Base-by-base conservation (phyloP, 2,329 filamentous ascomycete genomes). In the Fusarium pininemorale region DNA sequence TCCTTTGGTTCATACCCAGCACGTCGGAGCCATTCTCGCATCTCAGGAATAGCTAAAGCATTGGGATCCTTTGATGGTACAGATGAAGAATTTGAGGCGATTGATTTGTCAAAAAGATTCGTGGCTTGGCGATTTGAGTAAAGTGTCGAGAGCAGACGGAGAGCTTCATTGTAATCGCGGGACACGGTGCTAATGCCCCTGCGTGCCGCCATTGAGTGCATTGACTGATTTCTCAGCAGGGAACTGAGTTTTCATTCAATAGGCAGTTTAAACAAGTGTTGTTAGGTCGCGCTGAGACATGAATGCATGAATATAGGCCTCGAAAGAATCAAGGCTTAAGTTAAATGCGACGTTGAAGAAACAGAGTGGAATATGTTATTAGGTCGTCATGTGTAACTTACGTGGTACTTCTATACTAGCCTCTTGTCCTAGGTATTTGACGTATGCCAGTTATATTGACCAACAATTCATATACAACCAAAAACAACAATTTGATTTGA, bases 121-220 rank as follows among this genome's bases (percentile, higher is more conserved):
- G 85, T 87, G 66, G 93, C 86, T 44, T 92, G 88, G 77, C 91
- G 92, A 81, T 98, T 98, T 63, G 93, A 92, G 78, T 96, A 93
- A 61, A 98, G 87, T 55, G 90, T 90, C 75, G 94, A 92, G 75
- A 98, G 90, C 64, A 92, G 91, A 61, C 87, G 82, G 44, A 98
- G 90, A 42, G 95, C 95, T 75, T 91, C 90, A 83, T 92, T 82
- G 75, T 90, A 90, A 28, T 82, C 83, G 68, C 82, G 85, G 12
- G 77, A 62, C 48, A 68, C 65, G 53, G 66, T 76, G 62, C 51
- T 63, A 30, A 73, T 60, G 32, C 67, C 41, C 39, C 73, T 59
- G 12, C 24, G 64, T 28, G 51, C 44, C 30, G 48, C 66, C 51
- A 73, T 63, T 22, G 42, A 24, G 18, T 38, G 48, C 26, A 53